Conservation (phyloP, 768 basidiomycete species). For the Coprinopsis cinerea region DNA sequence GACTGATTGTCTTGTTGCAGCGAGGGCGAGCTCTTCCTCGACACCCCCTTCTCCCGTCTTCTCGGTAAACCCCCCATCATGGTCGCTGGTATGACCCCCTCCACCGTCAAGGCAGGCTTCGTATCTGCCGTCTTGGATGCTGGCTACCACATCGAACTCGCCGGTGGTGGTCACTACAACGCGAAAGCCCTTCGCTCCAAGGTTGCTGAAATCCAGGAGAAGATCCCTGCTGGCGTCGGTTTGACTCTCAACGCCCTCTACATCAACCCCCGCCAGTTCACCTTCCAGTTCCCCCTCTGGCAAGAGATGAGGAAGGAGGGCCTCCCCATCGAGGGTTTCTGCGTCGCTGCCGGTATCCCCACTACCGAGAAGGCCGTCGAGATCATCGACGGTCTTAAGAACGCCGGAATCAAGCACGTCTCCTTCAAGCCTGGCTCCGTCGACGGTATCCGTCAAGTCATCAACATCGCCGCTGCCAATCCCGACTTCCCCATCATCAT, state of each 20-base stretch:
- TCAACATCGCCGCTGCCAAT: conserved; percentile 91
- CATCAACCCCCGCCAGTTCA: conserved; percentile 96
- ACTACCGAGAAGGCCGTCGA: conserved; percentile 95
- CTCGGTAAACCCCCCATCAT: conserved; percentile 97
- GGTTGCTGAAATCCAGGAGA: conserved; percentile 84
- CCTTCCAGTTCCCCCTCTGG: conserved; percentile 97
- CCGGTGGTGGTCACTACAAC: conserved; percentile 97
- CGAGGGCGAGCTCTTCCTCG: conserved; percentile 87
- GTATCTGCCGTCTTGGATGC: conserved; percentile 90
- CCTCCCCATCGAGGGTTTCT: conserved; percentile 96
- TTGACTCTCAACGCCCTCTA: conserved; percentile 93
- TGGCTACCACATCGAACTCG: conserved; percentile 94
- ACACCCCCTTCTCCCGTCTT: conserved; percentile 94
- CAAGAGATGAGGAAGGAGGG: conserved; percentile 96
- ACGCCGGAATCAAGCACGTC: conserved; percentile 90
- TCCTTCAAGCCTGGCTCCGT: conserved; percentile 98
- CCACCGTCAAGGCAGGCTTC: conserved; percentile 93
- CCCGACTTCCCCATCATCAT: conserved; percentile 96
- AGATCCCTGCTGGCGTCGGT: conserved; percentile 84
- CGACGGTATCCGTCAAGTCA: conserved; percentile 94
- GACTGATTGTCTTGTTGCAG: conserved; percentile 34
- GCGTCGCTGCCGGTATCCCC: conserved; percentile 96
- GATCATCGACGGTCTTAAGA: conserved; percentile 80
- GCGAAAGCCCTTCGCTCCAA: conserved; percentile 82
- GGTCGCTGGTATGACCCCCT: conserved; percentile 99